Conservation (phyloP, 768 basidiomycete species). For the Pulveroboletus sp. region DNA sequence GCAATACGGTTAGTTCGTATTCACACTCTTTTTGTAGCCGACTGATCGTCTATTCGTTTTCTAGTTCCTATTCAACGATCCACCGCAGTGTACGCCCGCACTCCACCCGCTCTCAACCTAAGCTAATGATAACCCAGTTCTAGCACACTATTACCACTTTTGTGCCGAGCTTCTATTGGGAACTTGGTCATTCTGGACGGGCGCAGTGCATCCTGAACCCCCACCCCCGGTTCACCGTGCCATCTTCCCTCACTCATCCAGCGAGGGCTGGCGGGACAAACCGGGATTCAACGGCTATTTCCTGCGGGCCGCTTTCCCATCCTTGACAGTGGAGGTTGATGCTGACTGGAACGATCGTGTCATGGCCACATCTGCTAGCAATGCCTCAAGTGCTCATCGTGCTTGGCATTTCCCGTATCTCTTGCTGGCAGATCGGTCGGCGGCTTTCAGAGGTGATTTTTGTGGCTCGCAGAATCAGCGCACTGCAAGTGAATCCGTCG, state of each 20-base stretch:
- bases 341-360: slow-evolving; percentile 73
- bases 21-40: background rate
- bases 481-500: slow-evolving; percentile 67
- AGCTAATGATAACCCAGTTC: slow-evolving; percentile 36
- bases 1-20: slow-evolving; percentile 59
- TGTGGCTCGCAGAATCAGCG: slow-evolving; percentile 69
- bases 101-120: background rate
- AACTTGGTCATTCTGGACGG: slow-evolving; percentile 70
- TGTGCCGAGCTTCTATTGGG: slow-evolving; percentile 81
- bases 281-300: slow-evolving; percentile 80
- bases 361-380: slow-evolving; percentile 20
- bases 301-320: slow-evolving; percentile 71
- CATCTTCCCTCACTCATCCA: slow-evolving; percentile 65
- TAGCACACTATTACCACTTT: slow-evolving; percentile 87
- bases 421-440: slow-evolving; percentile 72
- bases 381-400: slow-evolving; percentile 30
- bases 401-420: slow-evolving; percentile 74
- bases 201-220: slow-evolving; percentile 36
- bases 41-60: slow-evolving; percentile 3
- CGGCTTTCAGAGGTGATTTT: slow-evolving; percentile 62
- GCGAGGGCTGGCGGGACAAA: slow-evolving; percentile 67
- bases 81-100: slow-evolving; percentile 48
- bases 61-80: slow-evolving; percentile 65
- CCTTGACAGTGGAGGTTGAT: slow-evolving; percentile 61
- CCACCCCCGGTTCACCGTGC: slow-evolving; percentile 62